These are phyloP conservation scores for Hypoxylon sp. DNA, from an alignment of 2,329 filamentous ascomycete genomes.

Conservation along the genomic window DNA sequence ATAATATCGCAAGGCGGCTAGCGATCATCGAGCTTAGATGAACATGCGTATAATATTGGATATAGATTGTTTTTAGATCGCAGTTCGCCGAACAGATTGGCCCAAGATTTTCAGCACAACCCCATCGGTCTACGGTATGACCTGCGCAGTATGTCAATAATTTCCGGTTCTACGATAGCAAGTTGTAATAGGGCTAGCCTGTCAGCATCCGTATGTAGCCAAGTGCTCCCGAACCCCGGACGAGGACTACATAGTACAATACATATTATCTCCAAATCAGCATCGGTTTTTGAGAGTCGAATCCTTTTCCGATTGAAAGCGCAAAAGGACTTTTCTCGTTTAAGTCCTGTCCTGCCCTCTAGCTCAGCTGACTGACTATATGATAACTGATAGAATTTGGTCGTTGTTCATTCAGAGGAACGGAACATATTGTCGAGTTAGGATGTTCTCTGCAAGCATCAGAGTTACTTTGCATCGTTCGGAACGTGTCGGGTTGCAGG, in stretches of 20 bases:
- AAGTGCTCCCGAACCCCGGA: constrained; percentile 2
- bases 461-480: constrained; percentile 17
- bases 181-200: constrained; percentile 23
- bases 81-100: constrained; percentile 11
- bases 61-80: constrained; percentile 20
- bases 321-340: too few species aligned
- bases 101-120: constrained; percentile 4
- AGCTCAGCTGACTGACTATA: too few species aligned
- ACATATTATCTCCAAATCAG: too few species aligned
- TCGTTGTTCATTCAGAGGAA: neutral
- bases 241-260: neutral
- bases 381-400: neutral
- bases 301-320: too few species aligned
- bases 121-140: constrained; percentile 15
- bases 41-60: constrained; percentile 5
- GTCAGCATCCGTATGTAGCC: constrained; percentile 20
- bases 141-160: constrained; percentile 9
- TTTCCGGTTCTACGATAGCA: constrained; percentile 8
- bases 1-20: constrained; percentile 17
- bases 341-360: too few species aligned
- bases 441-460: constrained; percentile 5
- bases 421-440: constrained; percentile 7
- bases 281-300: too few species aligned
- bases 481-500: constrained; percentile 4
- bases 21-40: constrained; percentile 15